A percentile compares a stretch with the other conserved stretches of the same genome.
These are phyloP conservation scores for Pestalotiopsis sp. DNA, from an alignment of 2,329 filamentous ascomycete species.

Conservation along the genomic window DNA sequence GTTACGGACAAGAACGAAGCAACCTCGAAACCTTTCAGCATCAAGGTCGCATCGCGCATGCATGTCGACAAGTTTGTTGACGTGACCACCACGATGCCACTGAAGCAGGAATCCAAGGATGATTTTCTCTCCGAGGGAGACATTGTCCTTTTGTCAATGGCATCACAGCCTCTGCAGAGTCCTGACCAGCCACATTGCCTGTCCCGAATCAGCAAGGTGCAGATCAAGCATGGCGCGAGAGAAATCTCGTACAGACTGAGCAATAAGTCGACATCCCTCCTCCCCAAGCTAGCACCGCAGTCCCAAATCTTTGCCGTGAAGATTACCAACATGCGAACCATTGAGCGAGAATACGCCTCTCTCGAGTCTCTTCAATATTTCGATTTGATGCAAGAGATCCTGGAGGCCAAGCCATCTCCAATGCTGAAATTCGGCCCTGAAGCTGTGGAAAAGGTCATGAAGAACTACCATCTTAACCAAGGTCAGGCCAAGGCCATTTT, in stretches of 20 bases:
- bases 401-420: conserved; percentile 86
- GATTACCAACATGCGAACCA: conserved; percentile 89
- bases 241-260: conserved; percentile 88
- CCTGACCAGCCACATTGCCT: conserved; percentile 76
- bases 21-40: conserved; percentile 77
- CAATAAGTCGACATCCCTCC: conserved; percentile 63
- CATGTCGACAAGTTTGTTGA: conserved; percentile 94
- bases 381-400: conserved; percentile 90
- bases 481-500: conserved; percentile 92
- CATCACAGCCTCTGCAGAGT: conserved; percentile 68
- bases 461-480: conserved; percentile 81
- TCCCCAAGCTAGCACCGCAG: conserved; percentile 68
- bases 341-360: conserved; percentile 94
- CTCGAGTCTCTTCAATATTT: conserved; percentile 92
- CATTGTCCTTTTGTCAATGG: conserved; percentile 81
- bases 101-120: conserved; percentile 67
- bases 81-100: conserved; percentile 80
- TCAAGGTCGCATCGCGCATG: conserved; percentile 85
- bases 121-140: conserved; percentile 80
- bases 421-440: conserved; percentile 80
- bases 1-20: conserved; percentile 88
- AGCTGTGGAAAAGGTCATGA: conserved; percentile 68
- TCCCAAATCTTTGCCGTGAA: conserved; percentile 75
- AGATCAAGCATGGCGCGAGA: conserved; percentile 76
- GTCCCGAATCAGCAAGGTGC: conserved; percentile 79